Base-by-base conservation (phyloP, 495 filamentous ascomycete species). In the Chaetomium cochliodes region DNA sequence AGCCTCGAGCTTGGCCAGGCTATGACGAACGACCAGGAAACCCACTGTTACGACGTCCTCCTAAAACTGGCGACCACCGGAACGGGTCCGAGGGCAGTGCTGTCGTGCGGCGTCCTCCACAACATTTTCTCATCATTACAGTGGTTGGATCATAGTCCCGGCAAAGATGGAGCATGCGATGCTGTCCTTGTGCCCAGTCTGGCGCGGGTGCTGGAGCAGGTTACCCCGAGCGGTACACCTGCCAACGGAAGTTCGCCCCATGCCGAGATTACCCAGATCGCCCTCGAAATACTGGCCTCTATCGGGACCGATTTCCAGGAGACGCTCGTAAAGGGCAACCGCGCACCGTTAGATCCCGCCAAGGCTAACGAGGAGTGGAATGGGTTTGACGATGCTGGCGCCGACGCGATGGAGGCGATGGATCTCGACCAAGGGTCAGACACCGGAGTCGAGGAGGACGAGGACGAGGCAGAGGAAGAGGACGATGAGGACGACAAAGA, bases 261-360 rank as follows among this genome's bases (percentile, higher is more conserved):
- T 8, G 65, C 68, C 22, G 70, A 81, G 46, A 72, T 80, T 23
- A 60, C 83, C 41, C 76, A 83, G 65, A 62, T 82, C 18, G 82
- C 81, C 18, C 69, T 88, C 1, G 85, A 86, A 65, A 79, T 85
- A 11, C 64, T 86, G 1, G 84, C 83, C 11, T 85, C 86, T 8
- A 86, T 88, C 62, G 84, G 84, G 26, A 85, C 84, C 2, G 75
- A 76, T 28, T 72, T 86, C 23, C 79, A 82, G 42, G 75, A 78
- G 23, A 75, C 79, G 44, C 70, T 81, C 41, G 76, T 73, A 67
- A 79, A 71, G 60, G 73, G 74, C 5, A 74, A 71, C 42, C 70
- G 69, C 41, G 69, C 67, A 12, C 64, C 65, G 20, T 37, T 46
- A 15, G 67, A 61, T 1, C 47, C 57, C 15, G 64, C 52, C 9